Conservation (phyloP, 768 basidiomycete species). For the Leccinellum luteum region DNA sequence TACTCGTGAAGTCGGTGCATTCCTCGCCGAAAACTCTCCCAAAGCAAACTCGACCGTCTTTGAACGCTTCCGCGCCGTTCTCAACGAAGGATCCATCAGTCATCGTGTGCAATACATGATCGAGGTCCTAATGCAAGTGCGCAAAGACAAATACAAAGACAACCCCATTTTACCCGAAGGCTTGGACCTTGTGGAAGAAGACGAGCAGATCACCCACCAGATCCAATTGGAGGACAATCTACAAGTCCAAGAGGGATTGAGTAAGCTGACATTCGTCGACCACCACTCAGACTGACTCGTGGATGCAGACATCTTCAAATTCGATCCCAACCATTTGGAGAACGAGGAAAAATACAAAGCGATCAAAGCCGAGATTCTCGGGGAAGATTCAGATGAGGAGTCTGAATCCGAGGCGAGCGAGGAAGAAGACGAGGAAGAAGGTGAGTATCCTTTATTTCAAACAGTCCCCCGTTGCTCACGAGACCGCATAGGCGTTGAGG, state of each 20-base stretch:
- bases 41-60: conserved; percentile 94
- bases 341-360: conserved; percentile 93
- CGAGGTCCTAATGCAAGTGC: conserved; percentile 97
- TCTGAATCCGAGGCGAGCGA: conserved; percentile 63
- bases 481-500: conserved; percentile 52
- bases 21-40: conserved; percentile 88
- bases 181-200: conserved; percentile 94
- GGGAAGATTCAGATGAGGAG: conserved; percentile 78
- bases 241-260: conserved; percentile 91
- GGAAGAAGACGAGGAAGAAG: conserved; percentile 64
- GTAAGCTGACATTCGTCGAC: conserved; percentile 47
- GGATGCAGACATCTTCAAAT: conserved; percentile 85
- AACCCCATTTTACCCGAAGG: conserved; percentile 95
- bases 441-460: conserved; percentile 29
- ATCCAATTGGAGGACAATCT: conserved; percentile 91
- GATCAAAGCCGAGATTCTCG: conserved; percentile 93
- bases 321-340: conserved; percentile 80
- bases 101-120: conserved; percentile 99
- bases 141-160: conserved; percentile 99
- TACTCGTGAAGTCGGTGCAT: conserved; percentile 96
- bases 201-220: conserved; percentile 95
- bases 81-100: conserved; percentile 93
- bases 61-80: conserved; percentile 93
- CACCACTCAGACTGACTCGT: conserved; percentile 9
- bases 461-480: conserved; percentile 28